A percentile compares a stretch with the other conserved stretches of the same genome.
These are phyloP conservation scores for Dryas drummondii DNA, from an alignment of 306 rosid genomes.

Conservation along the genomic window DNA sequence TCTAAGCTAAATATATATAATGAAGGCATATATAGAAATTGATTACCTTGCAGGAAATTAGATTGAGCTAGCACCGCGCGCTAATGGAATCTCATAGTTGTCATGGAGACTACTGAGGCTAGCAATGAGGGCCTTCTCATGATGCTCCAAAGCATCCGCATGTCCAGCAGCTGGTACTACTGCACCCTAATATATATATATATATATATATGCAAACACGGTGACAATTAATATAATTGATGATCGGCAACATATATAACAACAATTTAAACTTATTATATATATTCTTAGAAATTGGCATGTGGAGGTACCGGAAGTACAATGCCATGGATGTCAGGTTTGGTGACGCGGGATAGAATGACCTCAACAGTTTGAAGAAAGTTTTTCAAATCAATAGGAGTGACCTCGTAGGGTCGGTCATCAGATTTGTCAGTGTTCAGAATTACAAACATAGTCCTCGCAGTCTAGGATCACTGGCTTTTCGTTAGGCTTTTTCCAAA, in stretches of 20 bases:
- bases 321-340: conserved; percentile 33
- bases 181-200: conserved; percentile 25
- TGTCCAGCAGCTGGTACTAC: not conserved
- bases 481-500: not conserved
- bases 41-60: conserved; percentile 56
- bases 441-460: not conserved
- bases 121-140: conserved; percentile 34
- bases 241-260: not conserved
- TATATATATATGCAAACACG: not conserved
- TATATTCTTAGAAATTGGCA: no score
- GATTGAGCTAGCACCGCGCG: conserved; percentile 29
- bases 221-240: not conserved
- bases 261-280: no score
- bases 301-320: not conserved
- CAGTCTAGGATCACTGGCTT: not conserved
- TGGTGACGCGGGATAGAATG: conserved; percentile 39
- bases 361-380: conserved; percentile 51
- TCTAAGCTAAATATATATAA: no score
- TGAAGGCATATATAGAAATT: no score
- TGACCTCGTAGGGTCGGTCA: conserved; percentile 7
- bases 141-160: conserved; percentile 16
- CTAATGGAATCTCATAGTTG: conserved; percentile 32
- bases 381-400: conserved; percentile 30
- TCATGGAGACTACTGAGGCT: conserved; percentile 24
- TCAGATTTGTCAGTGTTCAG: conserved; percentile 13